A percentile compares a stretch with the other conserved stretches of the same genome.
phyloP scores from a whole-genome alignment of 2,329 filamentous ascomycete genomes.

The Escovopsis weberi region DNA sequence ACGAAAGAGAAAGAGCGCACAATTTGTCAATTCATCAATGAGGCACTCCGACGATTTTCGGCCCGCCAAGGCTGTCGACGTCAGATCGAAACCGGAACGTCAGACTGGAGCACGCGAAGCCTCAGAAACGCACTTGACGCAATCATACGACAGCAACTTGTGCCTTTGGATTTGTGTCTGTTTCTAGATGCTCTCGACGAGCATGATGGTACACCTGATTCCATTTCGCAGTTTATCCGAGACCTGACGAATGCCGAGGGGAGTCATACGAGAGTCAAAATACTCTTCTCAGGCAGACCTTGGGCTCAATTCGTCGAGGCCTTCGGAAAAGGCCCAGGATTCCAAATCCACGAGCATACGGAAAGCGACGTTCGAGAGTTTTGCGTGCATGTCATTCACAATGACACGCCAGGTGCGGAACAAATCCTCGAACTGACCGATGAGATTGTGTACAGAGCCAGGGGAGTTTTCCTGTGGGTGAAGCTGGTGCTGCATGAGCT shows the following conservation, averaged over 20 bases:
- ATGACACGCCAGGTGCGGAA: neutral
- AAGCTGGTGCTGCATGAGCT: slow-evolving; percentile 1
- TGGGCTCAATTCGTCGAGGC: neutral
- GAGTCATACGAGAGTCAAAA: neutral
- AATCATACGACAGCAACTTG: neutral
- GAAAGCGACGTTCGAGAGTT: slow-evolving; percentile 1
- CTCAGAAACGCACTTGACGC: neutral
- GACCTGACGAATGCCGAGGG: neutral
- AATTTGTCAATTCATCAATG: neutral
- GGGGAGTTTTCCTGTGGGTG: slow-evolving; percentile 2
- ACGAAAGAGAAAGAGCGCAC: neutral
- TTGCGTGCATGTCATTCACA: neutral
- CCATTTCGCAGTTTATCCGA: neutral
- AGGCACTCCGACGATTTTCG: neutral
- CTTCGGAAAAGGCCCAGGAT: neutral
- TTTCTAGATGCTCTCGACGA: slow-evolving; percentile 3
- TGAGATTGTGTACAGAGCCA: neutral
- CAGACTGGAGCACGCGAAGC: neutral
- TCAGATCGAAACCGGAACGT: neutral
- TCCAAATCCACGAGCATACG: slow-evolving; percentile 1
- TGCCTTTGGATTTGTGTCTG: neutral
- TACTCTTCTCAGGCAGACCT: slow-evolving; percentile 1
- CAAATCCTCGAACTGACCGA: neutral
- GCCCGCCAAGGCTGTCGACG: neutral
- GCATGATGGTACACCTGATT: neutral